Evolutionary conservation across 441 rosid genomes (phyloP).

Genomic region (Populus trichocarpa): DNA sequence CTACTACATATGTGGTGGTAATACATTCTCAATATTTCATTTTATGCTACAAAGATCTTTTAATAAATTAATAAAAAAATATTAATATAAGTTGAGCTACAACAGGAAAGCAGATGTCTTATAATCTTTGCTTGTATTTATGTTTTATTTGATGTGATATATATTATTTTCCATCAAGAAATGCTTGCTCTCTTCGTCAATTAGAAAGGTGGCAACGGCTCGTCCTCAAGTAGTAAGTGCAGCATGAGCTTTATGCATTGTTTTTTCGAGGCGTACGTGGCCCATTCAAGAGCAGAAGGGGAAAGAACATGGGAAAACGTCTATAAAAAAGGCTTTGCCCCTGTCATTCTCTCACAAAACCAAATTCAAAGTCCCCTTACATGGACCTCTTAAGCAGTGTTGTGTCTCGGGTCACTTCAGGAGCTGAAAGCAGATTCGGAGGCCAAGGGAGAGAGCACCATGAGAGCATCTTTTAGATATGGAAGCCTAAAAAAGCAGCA

Average conservation of each 20-base stretch:
- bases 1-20: too few relatives aligned
- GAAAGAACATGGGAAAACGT: constrained; percentile 20
- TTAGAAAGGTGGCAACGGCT: too few relatives aligned
- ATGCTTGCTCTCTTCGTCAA: too few relatives aligned
- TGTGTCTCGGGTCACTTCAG: constrained; percentile 49
- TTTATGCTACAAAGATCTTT: too few relatives aligned
- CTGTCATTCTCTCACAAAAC: constrained; percentile 13
- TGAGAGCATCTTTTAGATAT: constrained; percentile 39
- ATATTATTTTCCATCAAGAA: too few relatives aligned
- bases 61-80: too few relatives aligned
- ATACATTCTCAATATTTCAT: too few relatives aligned
- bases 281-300: constrained; percentile 1
- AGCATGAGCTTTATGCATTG: background rate
- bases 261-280: background rate
- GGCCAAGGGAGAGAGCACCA: constrained; percentile 5
- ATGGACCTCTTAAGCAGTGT: constrained; percentile 27
- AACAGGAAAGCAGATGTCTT: too few relatives aligned
- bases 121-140: too few relatives aligned
- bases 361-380: constrained; percentile 19
- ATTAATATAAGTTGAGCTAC: too few relatives aligned
- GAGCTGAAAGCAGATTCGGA: constrained; percentile 46
- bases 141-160: too few relatives aligned
- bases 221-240: background rate
- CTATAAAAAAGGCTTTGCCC: constrained; percentile 24
- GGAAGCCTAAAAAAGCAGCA: constrained; percentile 38